These are phyloP conservation scores for Aspergillus biplanus DNA, from an alignment of 495 filamentous ascomycete genomes.

Conservation along the genomic window DNA sequence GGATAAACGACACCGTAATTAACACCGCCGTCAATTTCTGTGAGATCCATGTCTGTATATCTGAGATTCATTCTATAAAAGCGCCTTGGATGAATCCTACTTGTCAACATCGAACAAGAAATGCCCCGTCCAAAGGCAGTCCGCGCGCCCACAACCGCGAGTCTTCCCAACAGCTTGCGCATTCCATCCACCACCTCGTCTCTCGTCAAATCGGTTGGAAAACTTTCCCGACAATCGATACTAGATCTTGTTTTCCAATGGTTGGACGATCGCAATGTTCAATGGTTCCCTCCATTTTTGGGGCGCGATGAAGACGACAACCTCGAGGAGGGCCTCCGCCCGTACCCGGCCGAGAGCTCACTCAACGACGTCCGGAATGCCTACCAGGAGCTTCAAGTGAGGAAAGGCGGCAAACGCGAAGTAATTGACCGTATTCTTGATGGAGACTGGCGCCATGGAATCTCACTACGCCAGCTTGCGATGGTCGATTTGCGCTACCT, in stretches of 20 bases:
- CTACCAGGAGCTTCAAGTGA: conserved; percentile 57
- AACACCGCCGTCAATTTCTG: background rate
- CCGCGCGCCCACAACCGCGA: conserved; percentile 52
- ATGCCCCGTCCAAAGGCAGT: conserved; percentile 50
- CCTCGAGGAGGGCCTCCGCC: conserved; percentile 44
- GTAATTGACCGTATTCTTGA: conserved; percentile 75
- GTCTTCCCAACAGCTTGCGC: conserved; percentile 57
- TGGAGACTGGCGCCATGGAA: conserved; percentile 80
- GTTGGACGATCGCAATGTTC: conserved; percentile 65
- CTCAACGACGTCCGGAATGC: conserved; percentile 63
- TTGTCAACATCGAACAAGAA: background rate
- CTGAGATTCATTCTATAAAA: background rate
- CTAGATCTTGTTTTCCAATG: conserved; percentile 71
- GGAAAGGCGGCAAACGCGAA: conserved; percentile 73
- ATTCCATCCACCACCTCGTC: conserved; percentile 66
- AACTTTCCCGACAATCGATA: conserved; percentile 71
- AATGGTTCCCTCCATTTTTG: conserved; percentile 52
- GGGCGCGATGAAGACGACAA: conserved; percentile 29
- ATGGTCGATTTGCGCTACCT: conserved; percentile 79
- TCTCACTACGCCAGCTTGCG: conserved; percentile 76
- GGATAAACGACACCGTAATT: background rate
- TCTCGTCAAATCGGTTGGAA: conserved; percentile 65
- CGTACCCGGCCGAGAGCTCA: conserved; percentile 64
- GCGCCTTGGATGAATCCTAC: background rate
- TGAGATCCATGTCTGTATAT: background rate